These are phyloP conservation scores for Candida sithepensis DNA, from an alignment of 805 yeast genomes.

Conservation along the genomic window DNA sequence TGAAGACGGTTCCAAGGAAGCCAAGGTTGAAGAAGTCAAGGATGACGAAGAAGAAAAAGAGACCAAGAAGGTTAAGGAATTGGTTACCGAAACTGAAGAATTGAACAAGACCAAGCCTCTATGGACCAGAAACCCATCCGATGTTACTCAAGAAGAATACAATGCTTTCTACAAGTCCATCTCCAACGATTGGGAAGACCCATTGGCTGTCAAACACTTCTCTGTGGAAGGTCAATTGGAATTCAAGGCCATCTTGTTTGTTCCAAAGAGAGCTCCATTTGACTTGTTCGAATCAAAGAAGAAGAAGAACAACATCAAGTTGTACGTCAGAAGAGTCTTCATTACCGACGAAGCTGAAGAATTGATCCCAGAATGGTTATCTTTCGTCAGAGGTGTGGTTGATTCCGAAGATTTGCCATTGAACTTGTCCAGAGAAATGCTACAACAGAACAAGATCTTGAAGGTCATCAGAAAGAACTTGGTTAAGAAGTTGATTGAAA, in stretches of 20 bases:
- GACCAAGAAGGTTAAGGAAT: constrained; percentile 87
- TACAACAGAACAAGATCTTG: constrained; percentile 99
- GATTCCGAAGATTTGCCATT: constrained; percentile 99
- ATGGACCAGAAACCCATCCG: constrained; percentile 99
- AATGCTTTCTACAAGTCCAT: constrained; percentile 99
- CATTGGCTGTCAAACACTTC: constrained; percentile 98
- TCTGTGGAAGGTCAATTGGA: constrained; percentile 99
- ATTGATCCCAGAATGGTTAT: constrained; percentile 97
- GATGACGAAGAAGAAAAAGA: constrained; percentile 70
- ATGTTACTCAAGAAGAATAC: constrained; percentile 96
- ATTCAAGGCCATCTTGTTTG: constrained; percentile 94
- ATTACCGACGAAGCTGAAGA: constrained; percentile 99
- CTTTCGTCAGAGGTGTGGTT: constrained; percentile 97
- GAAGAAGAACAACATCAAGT: constrained; percentile 98
- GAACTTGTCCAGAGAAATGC: constrained; percentile 99
- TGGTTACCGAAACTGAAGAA: constrained; percentile 94
- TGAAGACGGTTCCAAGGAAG: constrained; percentile 52
- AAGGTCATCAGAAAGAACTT: constrained; percentile 99
- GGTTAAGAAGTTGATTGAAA: constrained; percentile 96
- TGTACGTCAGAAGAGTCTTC: constrained; percentile 98
- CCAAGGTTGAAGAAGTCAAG: constrained; percentile 72
- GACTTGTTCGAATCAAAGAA: constrained; percentile 97
- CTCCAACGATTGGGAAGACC: constrained; percentile 99
- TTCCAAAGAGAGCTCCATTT: constrained; percentile 99
- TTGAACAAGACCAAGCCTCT: constrained; percentile 98